Conservation (phyloP, 192 early-diverging fungal genomes). For the Rhizophagus sp. region DNA sequence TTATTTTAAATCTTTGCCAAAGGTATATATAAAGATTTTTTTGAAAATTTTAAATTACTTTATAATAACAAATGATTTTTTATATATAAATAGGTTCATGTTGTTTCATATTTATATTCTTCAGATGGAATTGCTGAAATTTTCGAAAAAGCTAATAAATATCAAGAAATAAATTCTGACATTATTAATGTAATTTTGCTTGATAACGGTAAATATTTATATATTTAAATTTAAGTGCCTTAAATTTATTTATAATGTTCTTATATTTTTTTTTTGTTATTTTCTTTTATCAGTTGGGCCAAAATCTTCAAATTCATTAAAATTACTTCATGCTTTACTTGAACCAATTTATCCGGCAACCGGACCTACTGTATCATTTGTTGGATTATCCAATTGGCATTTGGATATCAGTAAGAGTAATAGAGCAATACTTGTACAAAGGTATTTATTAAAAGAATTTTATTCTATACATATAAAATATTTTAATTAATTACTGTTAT, state of each 20-base stretch:
- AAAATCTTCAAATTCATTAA: conserved; percentile 18
- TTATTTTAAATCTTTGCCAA: conserved; percentile 24
- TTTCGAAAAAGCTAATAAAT: conserved; percentile 26
- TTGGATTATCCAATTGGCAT: conserved; percentile 32
- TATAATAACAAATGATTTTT: too few relatives aligned
- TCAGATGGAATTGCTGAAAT: conserved; percentile 24
- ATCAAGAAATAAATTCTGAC: conserved; percentile 2
- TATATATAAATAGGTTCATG: neutral
- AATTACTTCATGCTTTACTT: conserved; percentile 25
- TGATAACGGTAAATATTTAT: conserved; percentile 19
- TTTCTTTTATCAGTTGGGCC: conserved; percentile 12
- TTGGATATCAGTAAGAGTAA: conserved; percentile 28
- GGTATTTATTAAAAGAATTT: neutral
- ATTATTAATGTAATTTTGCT: conserved; percentile 26
- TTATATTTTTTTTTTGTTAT: neutral
- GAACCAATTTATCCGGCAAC: conserved; percentile 21
- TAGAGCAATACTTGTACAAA: conserved; percentile 21
- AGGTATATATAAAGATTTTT: neutral
- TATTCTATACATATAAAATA: too few relatives aligned
- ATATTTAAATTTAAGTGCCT: too few relatives aligned
- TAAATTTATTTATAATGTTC: too few relatives aligned
- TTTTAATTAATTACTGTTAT: too few relatives aligned
- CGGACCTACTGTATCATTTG: conserved; percentile 15
- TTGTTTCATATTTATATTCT: conserved; percentile 21
- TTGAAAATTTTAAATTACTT: too few relatives aligned